These are phyloP conservation scores for Calendula officinalis DNA, from an alignment of 129 eudicot genomes.

Conservation along the genomic window DNA sequence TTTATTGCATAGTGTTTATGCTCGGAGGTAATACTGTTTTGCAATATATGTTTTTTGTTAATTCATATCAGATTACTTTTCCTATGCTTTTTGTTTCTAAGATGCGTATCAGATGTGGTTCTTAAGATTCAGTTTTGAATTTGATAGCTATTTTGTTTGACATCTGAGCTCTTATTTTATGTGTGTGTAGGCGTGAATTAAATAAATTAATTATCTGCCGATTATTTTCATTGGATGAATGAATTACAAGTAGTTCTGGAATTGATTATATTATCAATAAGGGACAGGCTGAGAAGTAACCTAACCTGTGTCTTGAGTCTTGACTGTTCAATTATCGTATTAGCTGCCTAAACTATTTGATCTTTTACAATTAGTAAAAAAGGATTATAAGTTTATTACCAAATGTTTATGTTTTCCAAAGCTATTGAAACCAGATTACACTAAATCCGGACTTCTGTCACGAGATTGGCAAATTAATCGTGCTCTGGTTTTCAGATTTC, in stretches of 20 bases:
- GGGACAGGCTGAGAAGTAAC: conserved; percentile 4
- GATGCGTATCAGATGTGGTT: no score
- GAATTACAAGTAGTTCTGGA: neutral
- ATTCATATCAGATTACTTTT: no score
- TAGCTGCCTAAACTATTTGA: neutral
- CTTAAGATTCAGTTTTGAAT: neutral
- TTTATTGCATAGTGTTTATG: no score
- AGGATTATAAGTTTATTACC: neutral
- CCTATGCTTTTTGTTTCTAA: no score
- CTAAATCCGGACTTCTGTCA: neutral
- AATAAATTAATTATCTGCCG: neutral
- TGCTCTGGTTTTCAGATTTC: neutral
- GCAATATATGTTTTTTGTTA: no score
- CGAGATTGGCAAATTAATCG: neutral
- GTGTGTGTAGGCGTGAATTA: neutral
- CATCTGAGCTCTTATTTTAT: conserved; percentile 5
- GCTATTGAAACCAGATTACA: neutral
- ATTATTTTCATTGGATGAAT: neutral
- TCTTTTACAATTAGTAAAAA: neutral
- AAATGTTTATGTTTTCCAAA: neutral
- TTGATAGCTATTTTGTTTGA: neutral
- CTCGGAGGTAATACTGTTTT: no score
- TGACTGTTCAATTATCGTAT: neutral
- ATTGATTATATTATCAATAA: neutral
- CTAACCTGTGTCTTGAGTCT: neutral